Base-by-base conservation (phyloP, 768 basidiomycete genomes). In the Strobilomyces dryophilus region DNA sequence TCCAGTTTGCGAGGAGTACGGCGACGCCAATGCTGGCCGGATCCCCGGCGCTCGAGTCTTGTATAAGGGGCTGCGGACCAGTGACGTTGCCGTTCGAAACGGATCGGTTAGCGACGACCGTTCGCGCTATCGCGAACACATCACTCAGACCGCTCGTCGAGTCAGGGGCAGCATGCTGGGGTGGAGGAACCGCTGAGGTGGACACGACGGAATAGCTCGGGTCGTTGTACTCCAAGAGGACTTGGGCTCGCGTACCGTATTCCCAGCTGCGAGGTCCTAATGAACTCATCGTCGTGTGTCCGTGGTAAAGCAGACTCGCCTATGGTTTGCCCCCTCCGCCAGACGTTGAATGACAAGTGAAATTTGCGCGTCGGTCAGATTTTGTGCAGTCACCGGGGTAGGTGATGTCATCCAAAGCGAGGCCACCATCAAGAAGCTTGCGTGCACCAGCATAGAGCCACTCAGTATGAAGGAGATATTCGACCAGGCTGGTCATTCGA, bases 11-110 rank as follows among this genome's bases (percentile, higher is more conserved):
- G 14, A 82, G 65, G 34, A 91, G 74, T 21, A 90, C 81, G 0
- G 84, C 77, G 31, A 87, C 76, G 2, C 89, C 90, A n/a, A 87
- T 77, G 43, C 83, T 85, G 0, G 91, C 81, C 0, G 92, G 92
- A 62, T 95, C 93, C 0, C 76, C 84, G 0, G 84, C 88, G 15
- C 86, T 84, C 37, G 77, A 74, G 29, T 84, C 81, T 40, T 79
- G 76, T 4, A 70, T 59, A 17, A 92, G 72, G 1, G 85, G 79
- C 58, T 82, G 81, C 2, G 85, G 80, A 15, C 78, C 80, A 3
- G 69, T 65, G 14, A 71, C 59, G 29, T 74, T 70, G 29, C 67
- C 73, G 59, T 76, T 81, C 7, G 76, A 71, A 7, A 49, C 39
- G 11, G 76, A 61, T 32, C 81, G 79, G 49, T 74, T 73, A 4